Base-by-base conservation (phyloP, 139 green algal genomes). In the Microglena sp. region DNA sequence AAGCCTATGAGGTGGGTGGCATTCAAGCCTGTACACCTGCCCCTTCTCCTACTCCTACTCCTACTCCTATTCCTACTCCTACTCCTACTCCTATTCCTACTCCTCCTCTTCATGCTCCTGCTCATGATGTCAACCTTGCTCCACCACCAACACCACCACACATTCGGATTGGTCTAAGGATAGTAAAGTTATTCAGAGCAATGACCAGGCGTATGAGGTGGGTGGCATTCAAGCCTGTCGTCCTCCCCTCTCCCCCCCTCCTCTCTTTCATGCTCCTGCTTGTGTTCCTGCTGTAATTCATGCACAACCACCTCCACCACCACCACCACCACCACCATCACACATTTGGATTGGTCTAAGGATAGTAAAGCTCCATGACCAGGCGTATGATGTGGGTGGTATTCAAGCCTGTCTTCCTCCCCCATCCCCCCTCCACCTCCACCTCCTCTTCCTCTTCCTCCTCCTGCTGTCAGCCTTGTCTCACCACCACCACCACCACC, bases 111-210 rank as follows among this genome's bases (percentile, higher is more conserved):
- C n/a, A n/a, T n/a, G n/a, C n/a, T n/a, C n/a, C n/a, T n/a, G n/a
- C n/a, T n/a, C n/a, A n/a, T n/a, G n/a, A n/a, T n/a, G n/a, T n/a
- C n/a, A n/a, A n/a, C n/a, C n/a, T n/a, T n/a, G n/a, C n/a, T n/a
- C n/a, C n/a, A n/a, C n/a, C n/a, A n/a, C n/a, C n/a, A n/a, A n/a
- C n/a, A n/a, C n/a, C n/a, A n/a, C n/a, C n/a, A 70, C 63, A 0
- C 70, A 80, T 60, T 33, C 88, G 5, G 84, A 90, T 70, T 90
- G 79, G 79, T 74, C 69, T 8, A 36, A 33, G 5, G 82, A 90
- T 62, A 69, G 65, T 50, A 50, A 3, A 5, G 60, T 75, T 24
- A 65, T 90, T 0, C 70, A 77, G 66, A 78, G 64, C 59, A 84
- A 69, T 3, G 75, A 83, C 68, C 69, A 82, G 54, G 57, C 58